Base-by-base conservation (phyloP, 441 rosid genomes). In the Populus hybrid region DNA sequence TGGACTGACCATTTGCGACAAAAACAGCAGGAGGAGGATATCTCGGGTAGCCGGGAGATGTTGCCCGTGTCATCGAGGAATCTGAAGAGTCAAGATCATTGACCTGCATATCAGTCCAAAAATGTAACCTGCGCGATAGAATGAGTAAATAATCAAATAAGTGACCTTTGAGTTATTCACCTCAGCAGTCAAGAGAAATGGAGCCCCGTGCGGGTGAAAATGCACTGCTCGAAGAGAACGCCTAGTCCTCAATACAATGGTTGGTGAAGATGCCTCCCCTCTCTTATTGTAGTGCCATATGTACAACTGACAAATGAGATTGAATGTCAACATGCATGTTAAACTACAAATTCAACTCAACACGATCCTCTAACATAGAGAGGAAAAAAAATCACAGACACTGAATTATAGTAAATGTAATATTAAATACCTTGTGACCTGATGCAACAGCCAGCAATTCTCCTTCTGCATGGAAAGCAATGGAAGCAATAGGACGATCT, bases 401-500 rank as follows among this genome's bases (percentile, higher is more conserved):
- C 21, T 18, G 74, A 78, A 50, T 64, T 20, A 75, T 70, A 78
- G 69, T 72, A 74, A 10, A 40, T 68, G 73, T 38, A 73, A 63
- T 76, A 72, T 79, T 74, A 75, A 78, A 81, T 71, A 94, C 97
- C 97, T 92, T 94, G 90, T 94, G 99, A 67, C 99, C 99, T 66
- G 95, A 93, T 76, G 97, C 97, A 81, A 94, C 95, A 42, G 99
- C 97, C 28, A 95, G 97, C 68, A 94, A 81, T 78, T 92, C 97
- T 53, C 98, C 98, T 83, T 83, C 93, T 9, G 97, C 98, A 66
- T 94, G 99, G 81, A 94, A 94, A 76, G 99, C 98, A 77, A 94
- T 93, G 36, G 98, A 94, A 81, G 99, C 97, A 82, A 94, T 94
- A 35, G 97, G 99, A 77, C 95, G 94, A 78, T 84, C 99, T 94